Evolutionary conservation across 2,329 filamentous ascomycete genomes (phyloP), one percentile per base, ranked within the genome.

Genomic region (Neophaeococcomyces mojaviensis): DNA sequence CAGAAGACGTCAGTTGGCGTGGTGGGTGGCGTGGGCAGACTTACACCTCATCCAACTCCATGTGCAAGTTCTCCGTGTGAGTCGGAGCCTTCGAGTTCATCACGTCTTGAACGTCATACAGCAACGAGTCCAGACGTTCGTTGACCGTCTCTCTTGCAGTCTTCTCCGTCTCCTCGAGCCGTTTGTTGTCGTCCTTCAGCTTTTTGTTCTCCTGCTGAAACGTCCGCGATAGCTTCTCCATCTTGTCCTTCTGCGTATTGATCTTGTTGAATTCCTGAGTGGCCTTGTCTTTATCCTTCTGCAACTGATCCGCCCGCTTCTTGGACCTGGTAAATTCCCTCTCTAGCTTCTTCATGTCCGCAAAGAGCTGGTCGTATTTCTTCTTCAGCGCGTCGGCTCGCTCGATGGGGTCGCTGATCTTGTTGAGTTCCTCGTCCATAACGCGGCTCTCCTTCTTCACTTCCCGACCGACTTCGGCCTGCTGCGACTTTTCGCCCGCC

Each of bases 201-300:
- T 94, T 94, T 68, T 97, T 97, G 66, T 98, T 98, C 62, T 98
- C 92, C 59, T 90, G 86, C 50, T 94, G 92, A 46, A 98, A 76
- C 65, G 98, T 92, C 47, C 92, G 77, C 59, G 89, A 96, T 26
- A 98, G 73, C 64, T 97, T 98, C 68, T 98, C 92, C 37, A 98
- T 73, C 68, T 97, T 97, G 64, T 97, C 89, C 65, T 94, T 96
- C 62, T 97, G 79, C 1, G 83, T 85, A 16, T 86, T 82, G 18
- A 89, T 90, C 68, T 95, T 95, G 68, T 81, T 90, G 46, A 95
- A 73, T 64, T 98, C 92, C 38, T 83, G 85, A 58, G 88, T 81
- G 47, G 85, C 84, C 55, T 86, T 82, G 63, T 98, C 92, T 65
- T 94, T 94, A 60, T 98, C 92, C 64, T 97, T 98, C 66, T 98